Base-by-base conservation (phyloP, 345 rosid genomes). In the Populus deltoides region DNA sequence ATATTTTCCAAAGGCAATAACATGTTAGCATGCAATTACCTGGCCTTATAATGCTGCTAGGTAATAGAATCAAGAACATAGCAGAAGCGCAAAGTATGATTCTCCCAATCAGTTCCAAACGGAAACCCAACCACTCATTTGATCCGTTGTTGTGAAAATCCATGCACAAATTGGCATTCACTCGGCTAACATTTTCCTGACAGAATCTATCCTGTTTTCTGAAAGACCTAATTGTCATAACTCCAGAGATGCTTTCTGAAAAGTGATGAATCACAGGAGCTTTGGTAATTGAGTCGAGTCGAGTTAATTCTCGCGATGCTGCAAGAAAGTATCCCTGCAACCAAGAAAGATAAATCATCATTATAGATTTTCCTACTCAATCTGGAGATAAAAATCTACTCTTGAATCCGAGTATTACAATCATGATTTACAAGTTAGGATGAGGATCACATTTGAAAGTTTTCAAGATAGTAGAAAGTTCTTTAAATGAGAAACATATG, bases 251-350 rank as follows among this genome's bases (percentile, higher is more conserved):
- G 83, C 97, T 95, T 75, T 95, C 98, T 1, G 99, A 95, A 89
- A 95, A 95, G 77, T 95, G 97, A 84, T 95, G 97, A 80, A 95
- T 93, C 53, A 95, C 86, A 3, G 99, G 98, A 12, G 99, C 99
- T 82, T 93, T 95, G 1, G 99, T 93, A 81, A 95, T 95, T 0
- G 99, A 95, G 79, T 95, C 99, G 3, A 95, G 84, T 24, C 98
- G 98, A 24, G 99, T 95, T 57, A 95, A 76, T 80, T 95, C 98
- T 36, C 99, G 90, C 33, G 99, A 88, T 24, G 98, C 71, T 77
- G 98, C 86, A 25, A 95, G 96, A 85, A 84, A 95, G 87, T 90
- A 93, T 33, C 89, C 90, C 98, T 94, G 81, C 36, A 77, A 72
- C 49, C 75, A 72, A 29, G 45, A 74, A 36, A 25, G 41, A 80